A percentile compares a stretch with the other conserved stretches of the same genome.
These are phyloP conservation scores for Mucor velutinosus DNA, from an alignment of 371 early-diverging fungal genomes.

Conservation along the genomic window DNA sequence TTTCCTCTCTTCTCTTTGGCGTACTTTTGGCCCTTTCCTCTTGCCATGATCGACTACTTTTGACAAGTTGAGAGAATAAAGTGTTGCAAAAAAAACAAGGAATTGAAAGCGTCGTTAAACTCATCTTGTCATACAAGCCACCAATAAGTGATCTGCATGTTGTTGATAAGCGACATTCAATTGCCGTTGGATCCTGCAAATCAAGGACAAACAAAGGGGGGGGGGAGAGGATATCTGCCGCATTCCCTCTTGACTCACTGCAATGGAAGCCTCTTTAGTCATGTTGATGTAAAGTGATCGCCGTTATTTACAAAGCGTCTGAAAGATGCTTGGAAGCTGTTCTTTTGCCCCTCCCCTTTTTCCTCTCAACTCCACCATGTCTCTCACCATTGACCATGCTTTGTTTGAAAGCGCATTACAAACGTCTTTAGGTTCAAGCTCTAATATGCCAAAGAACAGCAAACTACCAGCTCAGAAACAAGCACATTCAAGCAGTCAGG, in stretches of 20 bases:
- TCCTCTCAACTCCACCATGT: background rate
- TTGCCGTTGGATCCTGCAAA: background rate
- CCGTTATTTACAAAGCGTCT: background rate
- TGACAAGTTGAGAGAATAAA: background rate
- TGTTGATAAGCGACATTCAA: background rate
- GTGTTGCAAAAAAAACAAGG: background rate
- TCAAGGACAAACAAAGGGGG: background rate
- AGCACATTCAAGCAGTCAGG: background rate
- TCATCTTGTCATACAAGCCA: background rate
- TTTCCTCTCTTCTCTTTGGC: background rate
- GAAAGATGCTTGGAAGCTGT: background rate
- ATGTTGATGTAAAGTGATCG: background rate
- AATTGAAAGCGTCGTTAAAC: background rate
- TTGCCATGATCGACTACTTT: background rate
- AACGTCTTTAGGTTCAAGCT: background rate
- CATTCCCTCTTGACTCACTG: too few species aligned
- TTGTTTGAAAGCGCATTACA: background rate
- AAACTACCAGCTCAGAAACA: background rate
- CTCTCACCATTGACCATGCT: background rate
- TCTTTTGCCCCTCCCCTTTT: background rate
- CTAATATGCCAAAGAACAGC: background rate
- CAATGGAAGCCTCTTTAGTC: background rate
- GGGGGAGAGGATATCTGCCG: background rate
- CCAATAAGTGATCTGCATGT: background rate
- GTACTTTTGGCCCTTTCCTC: conserved; percentile 2